Percentiles rank a stretch among this genome's conserved stretches.
Conservation (phyloP, 495 filamentous ascomycete genomes). For the Pseudomonodictys pantanalensis region DNA sequence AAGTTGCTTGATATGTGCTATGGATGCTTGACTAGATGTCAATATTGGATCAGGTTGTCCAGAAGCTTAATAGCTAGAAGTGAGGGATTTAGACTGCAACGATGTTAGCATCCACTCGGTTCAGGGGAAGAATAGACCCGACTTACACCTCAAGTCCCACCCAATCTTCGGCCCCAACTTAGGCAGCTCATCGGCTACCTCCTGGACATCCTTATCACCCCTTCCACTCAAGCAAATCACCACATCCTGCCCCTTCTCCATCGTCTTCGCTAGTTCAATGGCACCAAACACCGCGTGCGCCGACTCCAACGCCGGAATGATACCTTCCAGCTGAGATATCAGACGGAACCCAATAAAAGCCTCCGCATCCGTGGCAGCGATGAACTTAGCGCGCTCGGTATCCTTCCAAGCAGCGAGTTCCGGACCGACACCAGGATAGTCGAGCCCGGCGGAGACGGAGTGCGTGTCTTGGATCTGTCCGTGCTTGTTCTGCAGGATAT, state of each 20-base stretch:
- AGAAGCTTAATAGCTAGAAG: not conserved
- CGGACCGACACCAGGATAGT: slow-evolving; percentile 95
- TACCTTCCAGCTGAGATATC: slow-evolving; percentile 82
- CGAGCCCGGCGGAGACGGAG: slow-evolving; percentile 93
- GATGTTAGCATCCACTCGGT: not conserved
- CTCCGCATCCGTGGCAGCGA: slow-evolving; percentile 87
- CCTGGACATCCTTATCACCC: slow-evolving; percentile 98
- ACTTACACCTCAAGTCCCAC: slow-evolving; percentile 74
- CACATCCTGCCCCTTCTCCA: slow-evolving; percentile 82
- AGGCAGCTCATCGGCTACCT: slow-evolving; percentile 91
- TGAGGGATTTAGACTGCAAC: slow-evolving; percentile 3
- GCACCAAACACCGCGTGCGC: slow-evolving; percentile 90
- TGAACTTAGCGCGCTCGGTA: slow-evolving; percentile 74
- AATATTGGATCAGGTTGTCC: no score
- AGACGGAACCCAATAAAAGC: slow-evolving; percentile 87
- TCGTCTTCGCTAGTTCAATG: slow-evolving; percentile 84
- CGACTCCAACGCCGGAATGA: slow-evolving; percentile 93
- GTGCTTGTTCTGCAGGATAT: slow-evolving; percentile 85
- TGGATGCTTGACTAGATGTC: no score
- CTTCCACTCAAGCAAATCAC: slow-evolving; percentile 93
- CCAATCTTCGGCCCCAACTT: slow-evolving; percentile 85
- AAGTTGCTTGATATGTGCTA: no score
- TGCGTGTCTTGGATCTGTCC: slow-evolving; percentile 94
- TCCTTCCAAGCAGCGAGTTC: slow-evolving; percentile 95
- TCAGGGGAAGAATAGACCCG: no score